These are phyloP conservation scores for Micromonas commoda DNA, from an alignment of 139 green algal species.

Conservation along the genomic window DNA sequence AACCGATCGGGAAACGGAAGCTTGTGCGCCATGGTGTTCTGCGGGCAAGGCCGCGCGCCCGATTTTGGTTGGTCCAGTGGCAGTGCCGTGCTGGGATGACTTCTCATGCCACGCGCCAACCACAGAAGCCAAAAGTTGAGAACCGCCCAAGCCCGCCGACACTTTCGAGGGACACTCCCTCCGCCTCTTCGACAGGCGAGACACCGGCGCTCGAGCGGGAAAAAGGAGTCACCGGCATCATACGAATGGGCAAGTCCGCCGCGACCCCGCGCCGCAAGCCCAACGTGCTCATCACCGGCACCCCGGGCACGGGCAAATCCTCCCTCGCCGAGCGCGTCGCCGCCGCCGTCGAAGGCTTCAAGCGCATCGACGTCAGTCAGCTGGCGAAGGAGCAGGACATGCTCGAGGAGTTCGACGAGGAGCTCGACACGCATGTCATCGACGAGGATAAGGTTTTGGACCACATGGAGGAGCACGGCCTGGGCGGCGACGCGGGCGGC, in stretches of 20 bases:
- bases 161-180: too few species aligned
- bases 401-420: conserved; percentile 71
- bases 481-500: conserved; percentile 38
- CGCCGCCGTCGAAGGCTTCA: not conserved
- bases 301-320: conserved; percentile 92
- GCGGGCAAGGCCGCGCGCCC: too few species aligned
- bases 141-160: too few species aligned
- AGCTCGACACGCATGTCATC: conserved; percentile 73
- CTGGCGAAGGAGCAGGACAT: conserved; percentile 66
- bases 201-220: too few species aligned
- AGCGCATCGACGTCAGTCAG: conserved; percentile 78
- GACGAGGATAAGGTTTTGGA: conserved; percentile 97
- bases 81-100: too few species aligned
- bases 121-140: too few species aligned
- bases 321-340: conserved; percentile 52
- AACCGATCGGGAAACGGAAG: conserved; percentile 19
- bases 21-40: not conserved
- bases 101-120: too few species aligned
- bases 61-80: too few species aligned
- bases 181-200: too few species aligned
- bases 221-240: too few species aligned
- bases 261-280: not conserved
- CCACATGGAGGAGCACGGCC: conserved; percentile 74
- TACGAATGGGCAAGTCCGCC: not conserved
- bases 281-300: conserved; percentile 91